Percentiles rank a stretch among this genome's conserved stretches.
Conservation (phyloP, 2,329 filamentous ascomycete genomes). For the Colletotrichum orbiculare region DNA sequence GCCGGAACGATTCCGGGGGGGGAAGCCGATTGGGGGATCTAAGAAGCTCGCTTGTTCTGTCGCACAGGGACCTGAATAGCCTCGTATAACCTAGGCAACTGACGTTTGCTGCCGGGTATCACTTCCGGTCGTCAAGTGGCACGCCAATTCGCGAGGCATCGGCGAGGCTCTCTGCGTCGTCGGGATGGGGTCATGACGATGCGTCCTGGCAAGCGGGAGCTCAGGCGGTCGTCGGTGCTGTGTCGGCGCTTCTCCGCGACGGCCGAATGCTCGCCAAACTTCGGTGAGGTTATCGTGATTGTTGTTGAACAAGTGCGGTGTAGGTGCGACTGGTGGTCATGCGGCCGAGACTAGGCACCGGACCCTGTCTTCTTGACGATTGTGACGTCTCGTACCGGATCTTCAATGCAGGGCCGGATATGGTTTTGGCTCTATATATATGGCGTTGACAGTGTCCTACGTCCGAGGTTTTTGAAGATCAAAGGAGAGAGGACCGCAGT, state of each 20-base stretch:
- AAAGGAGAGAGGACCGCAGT: too few relatives aligned
- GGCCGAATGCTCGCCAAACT: not conserved
- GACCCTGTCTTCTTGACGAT: too few relatives aligned
- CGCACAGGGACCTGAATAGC: conserved; percentile 7
- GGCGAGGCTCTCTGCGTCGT: not conserved
- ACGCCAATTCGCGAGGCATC: conserved; percentile 2
- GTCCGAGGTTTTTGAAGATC: too few relatives aligned
- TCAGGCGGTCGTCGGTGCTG: not conserved
- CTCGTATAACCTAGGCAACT: conserved; percentile 9
- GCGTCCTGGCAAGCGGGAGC: too few relatives aligned
- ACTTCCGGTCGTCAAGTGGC: conserved; percentile 17
- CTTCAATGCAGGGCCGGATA: too few relatives aligned
- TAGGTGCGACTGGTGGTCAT: too few relatives aligned
- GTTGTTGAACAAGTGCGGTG: not conserved
- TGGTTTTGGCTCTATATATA: too few relatives aligned
- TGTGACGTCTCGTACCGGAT: too few relatives aligned
- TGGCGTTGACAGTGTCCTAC: too few relatives aligned
- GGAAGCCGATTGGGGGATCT: conserved; percentile 10
- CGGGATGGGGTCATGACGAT: not conserved
- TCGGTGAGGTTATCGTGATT: not conserved
- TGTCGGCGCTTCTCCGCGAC: conserved; percentile 5
- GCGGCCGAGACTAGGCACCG: too few relatives aligned
- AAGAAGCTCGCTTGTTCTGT: not conserved
- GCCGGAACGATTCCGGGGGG: not conserved
- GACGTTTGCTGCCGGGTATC: conserved; percentile 22